Evolutionary conservation across 2,329 filamentous ascomycete genomes (phyloP).

Genomic region (Trichoderma koningiopsis): DNA sequence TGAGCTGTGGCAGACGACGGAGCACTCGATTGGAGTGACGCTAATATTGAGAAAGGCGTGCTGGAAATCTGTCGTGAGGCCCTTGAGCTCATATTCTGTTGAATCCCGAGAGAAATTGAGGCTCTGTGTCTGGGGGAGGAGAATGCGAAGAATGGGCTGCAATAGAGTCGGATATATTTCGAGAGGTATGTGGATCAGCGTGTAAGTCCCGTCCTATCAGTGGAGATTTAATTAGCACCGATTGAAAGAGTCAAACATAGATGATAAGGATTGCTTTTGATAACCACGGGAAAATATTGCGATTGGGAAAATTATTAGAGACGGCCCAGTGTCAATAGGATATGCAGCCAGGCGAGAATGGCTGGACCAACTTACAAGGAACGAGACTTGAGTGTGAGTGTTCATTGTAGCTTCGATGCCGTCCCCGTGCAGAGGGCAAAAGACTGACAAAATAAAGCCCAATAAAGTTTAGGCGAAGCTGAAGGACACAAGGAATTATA

Average conservation of each 20-base stretch:
- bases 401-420: constrained; percentile 48
- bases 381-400: constrained; percentile 59
- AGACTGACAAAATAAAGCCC: neutral
- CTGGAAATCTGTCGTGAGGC: constrained; percentile 52
- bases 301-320: neutral
- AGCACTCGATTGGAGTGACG: constrained; percentile 89
- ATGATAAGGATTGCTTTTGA: neutral
- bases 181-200: constrained; percentile 87
- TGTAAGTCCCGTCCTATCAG: constrained; percentile 80
- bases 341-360: neutral
- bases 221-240: neutral
- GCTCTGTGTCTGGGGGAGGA: constrained; percentile 66
- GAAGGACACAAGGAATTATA: neutral
- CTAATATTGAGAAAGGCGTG: constrained; percentile 92
- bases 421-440: neutral
- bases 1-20: constrained; percentile 79
- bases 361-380: constrained; percentile 51
- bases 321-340: neutral
- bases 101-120: constrained; percentile 41
- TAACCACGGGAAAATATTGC: too few relatives aligned
- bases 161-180: constrained; percentile 76
- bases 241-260: neutral
- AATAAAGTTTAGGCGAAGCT: neutral
- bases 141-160: constrained; percentile 81
- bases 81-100: constrained; percentile 46